A percentile compares a stretch with the other conserved stretches of the same genome.
Evolutionary conservation across 306 rosid genomes (phyloP).

Genomic region (Hippophae gyantsensis): DNA sequence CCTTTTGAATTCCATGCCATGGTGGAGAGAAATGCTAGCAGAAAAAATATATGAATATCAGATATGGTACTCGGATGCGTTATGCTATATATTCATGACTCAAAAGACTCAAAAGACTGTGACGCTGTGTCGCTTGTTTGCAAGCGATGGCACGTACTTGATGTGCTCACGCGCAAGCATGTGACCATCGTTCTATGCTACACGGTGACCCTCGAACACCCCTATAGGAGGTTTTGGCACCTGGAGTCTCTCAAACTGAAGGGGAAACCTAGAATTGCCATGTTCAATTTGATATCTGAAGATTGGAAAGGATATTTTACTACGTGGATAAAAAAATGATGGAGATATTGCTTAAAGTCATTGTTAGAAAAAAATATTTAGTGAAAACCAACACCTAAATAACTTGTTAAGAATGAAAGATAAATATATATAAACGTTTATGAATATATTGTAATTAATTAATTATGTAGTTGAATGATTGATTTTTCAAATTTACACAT

Average conservation of each 20-base stretch:
- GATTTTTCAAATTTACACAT: no score
- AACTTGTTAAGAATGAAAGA: no score
- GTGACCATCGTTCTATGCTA: constrained; percentile 89
- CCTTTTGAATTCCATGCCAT: not conserved
- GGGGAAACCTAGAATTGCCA: constrained; percentile 92
- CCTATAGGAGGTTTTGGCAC: constrained; percentile 61
- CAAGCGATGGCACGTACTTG: constrained; percentile 76
- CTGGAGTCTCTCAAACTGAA: constrained; percentile 72
- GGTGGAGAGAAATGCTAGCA: constrained; percentile 28
- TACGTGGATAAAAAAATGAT: constrained; percentile 70
- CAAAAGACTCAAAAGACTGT: constrained; percentile 70
- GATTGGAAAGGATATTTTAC: constrained; percentile 89
- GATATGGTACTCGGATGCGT: constrained; percentile 63
- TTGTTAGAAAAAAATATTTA: no score
- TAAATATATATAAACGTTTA: no score
- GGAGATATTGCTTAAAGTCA: constrained; percentile 43
- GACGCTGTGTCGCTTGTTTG: constrained; percentile 80
- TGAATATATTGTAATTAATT: no score
- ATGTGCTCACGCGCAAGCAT: constrained; percentile 81
- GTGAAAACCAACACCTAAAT: no score
- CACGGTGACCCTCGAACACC: constrained; percentile 71
- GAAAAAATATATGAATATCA: constrained; percentile 19
- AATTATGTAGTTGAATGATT: no score
- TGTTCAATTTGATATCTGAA: constrained; percentile 91
- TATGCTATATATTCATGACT: constrained; percentile 69